These are phyloP conservation scores for Mycena metata DNA, from an alignment of 768 basidiomycete genomes.

Conservation along the genomic window DNA sequence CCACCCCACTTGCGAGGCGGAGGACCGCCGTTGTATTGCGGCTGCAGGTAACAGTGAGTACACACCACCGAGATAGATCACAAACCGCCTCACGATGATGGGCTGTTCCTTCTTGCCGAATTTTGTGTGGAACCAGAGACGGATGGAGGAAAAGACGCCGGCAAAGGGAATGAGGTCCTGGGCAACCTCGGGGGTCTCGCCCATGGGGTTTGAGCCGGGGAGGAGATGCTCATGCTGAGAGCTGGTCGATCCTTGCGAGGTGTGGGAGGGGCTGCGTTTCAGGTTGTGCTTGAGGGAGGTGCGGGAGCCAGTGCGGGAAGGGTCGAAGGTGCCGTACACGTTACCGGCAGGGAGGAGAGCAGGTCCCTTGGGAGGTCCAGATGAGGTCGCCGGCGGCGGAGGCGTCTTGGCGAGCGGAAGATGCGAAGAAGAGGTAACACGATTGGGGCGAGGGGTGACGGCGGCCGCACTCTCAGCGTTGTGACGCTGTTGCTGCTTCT, in stretches of 20 bases:
- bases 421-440: conserved; percentile 45
- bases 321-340: conserved; percentile 64
- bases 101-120: conserved; percentile 39
- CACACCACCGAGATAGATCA: background rate
- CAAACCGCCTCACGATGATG: conserved; percentile 38
- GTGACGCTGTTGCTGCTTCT: conserved; percentile 38
- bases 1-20: conserved; percentile 52
- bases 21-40: conserved; percentile 33
- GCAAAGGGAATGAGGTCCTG: conserved; percentile 58
- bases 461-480: conserved; percentile 38
- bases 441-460: conserved; percentile 43
- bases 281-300: conserved; percentile 35
- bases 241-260: conserved; percentile 40
- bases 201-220: conserved; percentile 51
- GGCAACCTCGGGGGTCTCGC: conserved; percentile 47
- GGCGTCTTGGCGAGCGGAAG: conserved; percentile 34
- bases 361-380: conserved; percentile 32
- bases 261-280: conserved; percentile 39
- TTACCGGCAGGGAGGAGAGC: conserved; percentile 62
- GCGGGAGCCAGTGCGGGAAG: conserved; percentile 39
- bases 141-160: conserved; percentile 44
- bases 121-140: conserved; percentile 36
- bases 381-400: conserved; percentile 31
- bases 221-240: conserved; percentile 55
- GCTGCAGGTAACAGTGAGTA: conserved; percentile 20